A percentile compares a stretch with the other conserved stretches of the same genome.
phyloP scores from a whole-genome alignment of 2,329 filamentous ascomycete species.

The Blastomyces percursus region DNA sequence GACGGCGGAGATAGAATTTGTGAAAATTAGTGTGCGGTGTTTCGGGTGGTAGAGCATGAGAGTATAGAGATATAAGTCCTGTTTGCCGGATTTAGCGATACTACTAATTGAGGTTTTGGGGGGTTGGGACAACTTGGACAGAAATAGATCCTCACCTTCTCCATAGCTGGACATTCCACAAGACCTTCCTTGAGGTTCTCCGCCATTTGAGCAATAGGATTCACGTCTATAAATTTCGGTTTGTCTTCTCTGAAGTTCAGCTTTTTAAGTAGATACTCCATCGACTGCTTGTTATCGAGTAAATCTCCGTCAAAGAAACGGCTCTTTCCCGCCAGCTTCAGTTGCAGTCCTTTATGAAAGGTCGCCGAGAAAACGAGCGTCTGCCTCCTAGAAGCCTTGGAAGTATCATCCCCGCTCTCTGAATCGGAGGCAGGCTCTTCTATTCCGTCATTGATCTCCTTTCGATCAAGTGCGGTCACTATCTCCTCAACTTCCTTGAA shows the following conservation, averaged over 20 bases:
- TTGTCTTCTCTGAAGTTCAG: conserved; percentile 75
- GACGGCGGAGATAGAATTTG: conserved; percentile 90
- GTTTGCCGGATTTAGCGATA: conserved; percentile 6
- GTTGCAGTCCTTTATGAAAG: conserved; percentile 81
- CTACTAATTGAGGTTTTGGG: conserved; percentile 5
- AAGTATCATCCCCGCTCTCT: conserved; percentile 36
- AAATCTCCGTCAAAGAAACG: conserved; percentile 48
- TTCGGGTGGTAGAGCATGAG: conserved; percentile 72
- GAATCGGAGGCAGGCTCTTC: conserved; percentile 21
- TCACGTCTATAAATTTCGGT: conserved; percentile 85
- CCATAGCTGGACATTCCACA: conserved; percentile 81
- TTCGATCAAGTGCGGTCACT: conserved; percentile 63
- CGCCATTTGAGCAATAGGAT: conserved; percentile 82
- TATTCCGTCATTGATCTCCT: conserved; percentile 38
- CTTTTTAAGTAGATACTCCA: conserved; percentile 86
- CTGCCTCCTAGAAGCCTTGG: conserved; percentile 46
- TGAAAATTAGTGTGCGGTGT: conserved; percentile 77
- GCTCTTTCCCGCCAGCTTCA: conserved; percentile 73
- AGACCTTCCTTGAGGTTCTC: conserved; percentile 75
- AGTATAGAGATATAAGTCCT: conserved; percentile 88
- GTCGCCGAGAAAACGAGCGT: conserved; percentile 96
- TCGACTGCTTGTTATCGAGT: conserved; percentile 63
- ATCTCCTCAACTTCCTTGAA: conserved; percentile 94
- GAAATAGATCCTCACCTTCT: conserved; percentile 53
- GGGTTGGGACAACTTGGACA: neutral